Conservation (phyloP, 192 early-diverging fungal genomes). For the Linnemannia elongata region DNA sequence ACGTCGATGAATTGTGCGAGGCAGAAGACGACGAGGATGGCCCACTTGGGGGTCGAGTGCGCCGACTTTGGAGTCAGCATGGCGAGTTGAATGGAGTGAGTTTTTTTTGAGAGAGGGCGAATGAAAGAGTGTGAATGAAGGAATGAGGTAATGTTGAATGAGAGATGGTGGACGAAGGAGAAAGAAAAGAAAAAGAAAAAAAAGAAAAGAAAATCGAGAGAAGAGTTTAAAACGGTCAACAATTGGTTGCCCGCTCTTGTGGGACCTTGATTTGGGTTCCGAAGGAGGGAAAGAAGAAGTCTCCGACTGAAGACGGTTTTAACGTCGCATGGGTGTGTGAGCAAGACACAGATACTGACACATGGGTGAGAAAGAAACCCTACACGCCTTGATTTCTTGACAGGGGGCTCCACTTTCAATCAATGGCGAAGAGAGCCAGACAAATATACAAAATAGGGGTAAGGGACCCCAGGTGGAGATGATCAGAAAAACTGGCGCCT, state of each 20-base stretch:
- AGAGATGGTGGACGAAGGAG: conserved; percentile 8
- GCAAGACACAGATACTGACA: background rate
- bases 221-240: background rate
- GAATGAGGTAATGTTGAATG: conserved; percentile 14
- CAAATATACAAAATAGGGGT: background rate
- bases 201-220: background rate
- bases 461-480: background rate
- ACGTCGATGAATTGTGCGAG: conserved; percentile 57
- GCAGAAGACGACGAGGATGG: conserved; percentile 51
- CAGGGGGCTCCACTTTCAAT: background rate
- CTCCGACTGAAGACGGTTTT: background rate
- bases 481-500: too few species aligned
- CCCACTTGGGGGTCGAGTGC: conserved; percentile 44
- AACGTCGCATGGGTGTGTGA: background rate
- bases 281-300: background rate
- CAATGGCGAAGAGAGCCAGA: background rate
- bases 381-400: background rate
- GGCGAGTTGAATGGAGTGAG: background rate
- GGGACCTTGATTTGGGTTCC: conserved; percentile 5
- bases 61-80: conserved; percentile 21
- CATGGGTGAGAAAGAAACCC: background rate
- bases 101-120: background rate
- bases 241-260: background rate
- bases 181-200: background rate
- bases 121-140: conserved; percentile 1